Base-by-base conservation (phyloP, 2,329 filamentous ascomycete species). In the Ambrosiella beaveri region DNA sequence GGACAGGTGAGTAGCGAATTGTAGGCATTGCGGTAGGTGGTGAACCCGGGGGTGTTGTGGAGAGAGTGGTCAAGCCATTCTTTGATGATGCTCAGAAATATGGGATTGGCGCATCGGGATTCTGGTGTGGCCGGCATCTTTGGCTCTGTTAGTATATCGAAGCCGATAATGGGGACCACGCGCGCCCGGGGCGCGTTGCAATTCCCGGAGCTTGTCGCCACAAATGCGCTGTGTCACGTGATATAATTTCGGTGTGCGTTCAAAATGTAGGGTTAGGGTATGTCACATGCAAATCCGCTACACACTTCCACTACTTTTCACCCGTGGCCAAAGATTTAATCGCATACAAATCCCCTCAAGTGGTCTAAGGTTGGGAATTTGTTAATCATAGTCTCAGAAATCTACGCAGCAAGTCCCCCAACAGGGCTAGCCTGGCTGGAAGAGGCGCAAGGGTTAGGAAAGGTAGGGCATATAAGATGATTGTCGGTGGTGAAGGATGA, bases 1-100 rank as follows among this genome's bases (percentile, higher is more conserved):
- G 87, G 86, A 62, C 86, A 90, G 11, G 79, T 79, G 68, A 83
- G 86, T 68, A 93, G 78, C 1, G 86, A 85, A 59, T 87, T 77
- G 65, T 88, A 88, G 0, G 87, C 87, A 64, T 84, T 81, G 62
- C 80, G 85, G 68, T 89, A 91, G 0, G 79, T 82, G n/a, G 76
- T 79, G 27, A 81, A 70, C 19, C 84, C 84, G 66, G 87, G 88
- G 15, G 80, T 79, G 65, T 84, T 78, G 63, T 87, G 80, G 54
- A 77, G 75, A 11, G 85, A 86, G 45, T 77, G 67, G 50, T 89
- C 84, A 54, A 85, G 76, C 84, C 84, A 88, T 71, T 89, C 85
- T 65, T 86, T 83, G 55, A 90, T 80, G 81, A 85, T 90, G 62
- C 72, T 71, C 9, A 90, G 74, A 7, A 88, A 75, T 45, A 87